A percentile compares a stretch with the other conserved stretches of the same genome.
Evolutionary conservation across 73 alveolate genomes (phyloP).

Genomic region (Tetrahymena elliotti): DNA sequence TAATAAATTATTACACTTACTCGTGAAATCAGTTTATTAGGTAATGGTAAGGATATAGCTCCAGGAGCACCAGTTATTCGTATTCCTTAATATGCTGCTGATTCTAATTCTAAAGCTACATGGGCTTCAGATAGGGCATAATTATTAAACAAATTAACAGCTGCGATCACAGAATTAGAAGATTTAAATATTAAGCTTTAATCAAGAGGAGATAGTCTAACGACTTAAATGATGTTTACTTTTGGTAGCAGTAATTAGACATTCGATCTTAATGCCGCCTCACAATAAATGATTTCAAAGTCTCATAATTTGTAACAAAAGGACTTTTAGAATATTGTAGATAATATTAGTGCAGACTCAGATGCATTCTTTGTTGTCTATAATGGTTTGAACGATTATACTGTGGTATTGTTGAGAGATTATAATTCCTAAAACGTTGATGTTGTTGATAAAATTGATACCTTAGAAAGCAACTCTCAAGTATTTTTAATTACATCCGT

Average conservation of each 20-base stretch:
- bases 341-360: not conserved
- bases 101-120: not conserved
- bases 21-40: not conserved
- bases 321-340: not conserved
- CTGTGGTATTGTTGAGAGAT: not conserved
- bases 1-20: not conserved
- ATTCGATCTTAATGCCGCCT: not conserved
- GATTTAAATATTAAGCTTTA: not conserved
- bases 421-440: not conserved
- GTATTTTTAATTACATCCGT: constrained; percentile 15
- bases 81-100: not conserved
- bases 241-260: not conserved
- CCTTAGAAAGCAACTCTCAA: not conserved
- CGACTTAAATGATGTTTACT: not conserved
- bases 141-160: not conserved
- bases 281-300: not conserved
- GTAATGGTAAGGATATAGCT: not conserved
- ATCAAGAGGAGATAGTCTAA: constrained; percentile 22
- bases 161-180: not conserved
- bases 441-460: not conserved
- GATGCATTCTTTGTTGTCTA: constrained; percentile 7
- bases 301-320: not conserved
- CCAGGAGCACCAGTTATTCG: not conserved
- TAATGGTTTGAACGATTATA: constrained; percentile 20
- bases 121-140: not conserved